Evolutionary conservation across 768 basidiomycete species (phyloP).

Genomic region (Leccinellum rugosiceps): DNA sequence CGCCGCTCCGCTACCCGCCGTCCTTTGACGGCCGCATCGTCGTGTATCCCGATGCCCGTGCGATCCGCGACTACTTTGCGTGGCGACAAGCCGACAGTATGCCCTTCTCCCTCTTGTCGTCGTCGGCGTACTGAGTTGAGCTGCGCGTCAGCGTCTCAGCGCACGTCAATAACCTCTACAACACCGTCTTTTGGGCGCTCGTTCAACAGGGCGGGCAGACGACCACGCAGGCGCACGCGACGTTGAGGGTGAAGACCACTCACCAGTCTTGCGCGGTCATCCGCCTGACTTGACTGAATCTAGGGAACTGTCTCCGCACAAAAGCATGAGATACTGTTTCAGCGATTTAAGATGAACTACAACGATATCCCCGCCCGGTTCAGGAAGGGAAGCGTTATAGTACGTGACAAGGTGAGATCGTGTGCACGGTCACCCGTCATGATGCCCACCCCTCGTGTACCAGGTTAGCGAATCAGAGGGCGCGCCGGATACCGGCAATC

Average conservation of each 20-base stretch:
- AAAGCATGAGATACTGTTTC: slow-evolving; percentile 90
- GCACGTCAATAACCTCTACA: slow-evolving; percentile 97
- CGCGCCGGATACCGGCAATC: neutral
- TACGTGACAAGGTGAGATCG: slow-evolving; percentile 55
- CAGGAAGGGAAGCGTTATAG: slow-evolving; percentile 81
- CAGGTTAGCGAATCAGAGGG: slow-evolving; percentile 12
- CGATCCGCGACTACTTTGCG: slow-evolving; percentile 87
- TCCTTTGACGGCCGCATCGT: slow-evolving; percentile 91
- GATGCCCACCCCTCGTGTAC: too few species aligned
- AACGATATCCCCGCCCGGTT: slow-evolving; percentile 68
- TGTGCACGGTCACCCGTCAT: neutral
- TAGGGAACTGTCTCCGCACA: slow-evolving; percentile 87
- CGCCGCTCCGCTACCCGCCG: slow-evolving; percentile 74
- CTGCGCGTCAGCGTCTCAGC: slow-evolving; percentile 45
- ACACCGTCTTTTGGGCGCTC: slow-evolving; percentile 94
- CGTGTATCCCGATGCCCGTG: slow-evolving; percentile 68
- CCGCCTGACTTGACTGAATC: slow-evolving; percentile 7
- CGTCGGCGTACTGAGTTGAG: neutral
- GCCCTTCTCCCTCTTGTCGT: slow-evolving; percentile 26
- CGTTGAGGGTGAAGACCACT: slow-evolving; percentile 54
- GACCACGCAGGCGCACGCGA: slow-evolving; percentile 76
- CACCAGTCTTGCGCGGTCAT: neutral
- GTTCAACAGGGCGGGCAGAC: slow-evolving; percentile 79
- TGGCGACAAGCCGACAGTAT: slow-evolving; percentile 97
- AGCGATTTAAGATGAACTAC: slow-evolving; percentile 84